Percentiles rank a stretch among this genome's conserved stretches.
phyloP scores from a whole-genome alignment of 169 alveolate genomes.

The Eimeria mitis region DNA sequence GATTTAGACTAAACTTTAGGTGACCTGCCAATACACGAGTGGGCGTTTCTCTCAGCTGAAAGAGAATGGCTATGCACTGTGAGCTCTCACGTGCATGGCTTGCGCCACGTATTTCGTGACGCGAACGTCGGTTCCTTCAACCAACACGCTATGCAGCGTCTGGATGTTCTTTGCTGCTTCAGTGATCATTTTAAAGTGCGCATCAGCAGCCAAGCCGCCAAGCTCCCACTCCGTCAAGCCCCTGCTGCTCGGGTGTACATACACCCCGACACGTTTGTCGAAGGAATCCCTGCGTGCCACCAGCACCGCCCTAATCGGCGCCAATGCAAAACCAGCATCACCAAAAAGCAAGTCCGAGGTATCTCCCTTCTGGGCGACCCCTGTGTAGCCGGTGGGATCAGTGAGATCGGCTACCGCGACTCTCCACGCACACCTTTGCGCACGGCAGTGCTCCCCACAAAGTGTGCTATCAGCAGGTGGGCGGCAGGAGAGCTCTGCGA shows the following conservation, averaged over 20 bases:
- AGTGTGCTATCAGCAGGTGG: background rate
- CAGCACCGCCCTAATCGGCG: slow-evolving; percentile 18
- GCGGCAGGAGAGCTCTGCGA: slow-evolving; percentile 6
- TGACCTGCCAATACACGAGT: background rate
- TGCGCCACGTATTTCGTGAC: slow-evolving; percentile 5
- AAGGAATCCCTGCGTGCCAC: background rate
- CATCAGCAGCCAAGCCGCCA: slow-evolving; percentile 25
- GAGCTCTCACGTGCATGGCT: slow-evolving; percentile 1
- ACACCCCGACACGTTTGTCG: slow-evolving; percentile 6
- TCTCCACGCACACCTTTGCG: slow-evolving; percentile 35
- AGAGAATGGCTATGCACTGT: background rate
- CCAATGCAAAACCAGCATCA: background rate
- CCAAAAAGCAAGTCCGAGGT: background rate
- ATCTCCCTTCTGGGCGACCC: background rate
- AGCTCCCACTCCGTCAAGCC: slow-evolving; percentile 54
- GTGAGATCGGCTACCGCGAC: background rate
- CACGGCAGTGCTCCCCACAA: slow-evolving; percentile 29
- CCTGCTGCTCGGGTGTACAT: slow-evolving; percentile 45
- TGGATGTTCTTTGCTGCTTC: slow-evolving; percentile 26
- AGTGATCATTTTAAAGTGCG: slow-evolving; percentile 11
- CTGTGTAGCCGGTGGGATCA: background rate
- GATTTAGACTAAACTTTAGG: background rate
- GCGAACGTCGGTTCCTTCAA: background rate
- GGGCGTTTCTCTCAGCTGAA: background rate
- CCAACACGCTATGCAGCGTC: background rate